Evolutionary conservation across 257 asterid genomes (phyloP), one percentile per base, ranked within the genome.

Genomic region (Euphrasia confusa): DNA sequence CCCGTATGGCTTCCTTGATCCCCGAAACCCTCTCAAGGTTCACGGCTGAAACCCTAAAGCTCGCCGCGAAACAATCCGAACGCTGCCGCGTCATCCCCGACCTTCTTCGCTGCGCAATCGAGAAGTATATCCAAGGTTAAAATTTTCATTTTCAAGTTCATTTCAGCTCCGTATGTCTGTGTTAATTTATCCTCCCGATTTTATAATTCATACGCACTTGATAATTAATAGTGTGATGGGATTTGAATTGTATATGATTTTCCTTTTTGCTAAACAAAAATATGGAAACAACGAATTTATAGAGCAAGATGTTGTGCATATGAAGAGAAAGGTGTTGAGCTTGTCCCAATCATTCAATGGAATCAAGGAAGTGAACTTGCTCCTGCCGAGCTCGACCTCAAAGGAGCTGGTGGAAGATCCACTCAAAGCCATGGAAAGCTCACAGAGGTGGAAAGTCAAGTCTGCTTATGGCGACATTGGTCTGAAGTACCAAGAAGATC

Each of bases 11-110:
- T 52, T 77, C 89, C 13, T 18, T 68, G 50, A 32, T 82, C 59
- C 60, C 95, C 52, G 89, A 85, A 81, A 63, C 79, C 8, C 66
- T 88, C 39, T 95, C 97, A 0, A 87, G 75, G 42, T 83, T 92
- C 83, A 89, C 99, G 8, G 85, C 84, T 10, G 97, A 83, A 65
- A 78, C 95, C 47, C 89, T 92, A 60, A 90, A 86, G 65, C 77
- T 85, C 47, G 99, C 99, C 33, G 93, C 99, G 33, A 92, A 86
- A 69, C 96, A 86, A 68, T 92, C 99, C 12, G 76, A 89, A 37
- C 72, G 83, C 60, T 89, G 96, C 83, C 94, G 73, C 63, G 61
- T 86, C 49, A 76, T 92, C 58, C 90, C 96, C 26, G 73, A 73
- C 71, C 78, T 78, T 53, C 95, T 92, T 64, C 96, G 99, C 75